Evolutionary conservation across 306 rosid genomes (phyloP), one percentile per base, ranked within the genome.

Genomic region (Delonix regia): DNA sequence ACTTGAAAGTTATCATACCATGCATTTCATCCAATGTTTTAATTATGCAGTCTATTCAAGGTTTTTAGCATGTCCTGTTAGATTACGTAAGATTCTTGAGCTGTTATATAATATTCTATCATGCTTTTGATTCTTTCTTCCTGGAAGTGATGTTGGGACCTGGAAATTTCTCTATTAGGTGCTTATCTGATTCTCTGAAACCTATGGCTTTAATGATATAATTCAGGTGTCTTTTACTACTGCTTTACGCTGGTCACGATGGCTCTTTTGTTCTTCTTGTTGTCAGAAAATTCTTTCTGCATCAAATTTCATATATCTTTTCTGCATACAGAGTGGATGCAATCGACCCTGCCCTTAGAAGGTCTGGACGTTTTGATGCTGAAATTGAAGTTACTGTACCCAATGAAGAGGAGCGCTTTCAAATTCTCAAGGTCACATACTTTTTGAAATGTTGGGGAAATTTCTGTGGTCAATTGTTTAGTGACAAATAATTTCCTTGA

Each of bases 361-460:
- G 99, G 83, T 82, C 80, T 39, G 99, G 99, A 30, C 98, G 94
- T 73, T 92, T 95, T 88, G 97, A 91, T 85, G 81, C 88, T 81
- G 99, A 95, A 84, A 82, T 89, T 74, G 99, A 92, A 88, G 97
- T 95, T 55, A 82, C 96, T 56, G 87, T 89, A 24, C 99, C 97
- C 74, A 83, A 80, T 57, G 94, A 91, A 84, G 90, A 88, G 70
- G 99, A 92, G 57, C 95, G 94, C 30, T 82, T 79, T 78, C 89
- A 92, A 86, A 95, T 95, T 85, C 91, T 95, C 53, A 90, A 86
- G 98, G 99, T 95, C 73, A 76, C 71, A 60, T 84, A 22, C 44
- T 49, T 59, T 73, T 51, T 63, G 49, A 10, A 60, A 14, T 61
- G 9, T 67, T 45, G 28, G 5, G 62, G 45, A 9, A 27, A 51